Base-by-base conservation (phyloP, 2,329 filamentous ascomycete genomes). In the Scedosporium apiospermum region DNA sequence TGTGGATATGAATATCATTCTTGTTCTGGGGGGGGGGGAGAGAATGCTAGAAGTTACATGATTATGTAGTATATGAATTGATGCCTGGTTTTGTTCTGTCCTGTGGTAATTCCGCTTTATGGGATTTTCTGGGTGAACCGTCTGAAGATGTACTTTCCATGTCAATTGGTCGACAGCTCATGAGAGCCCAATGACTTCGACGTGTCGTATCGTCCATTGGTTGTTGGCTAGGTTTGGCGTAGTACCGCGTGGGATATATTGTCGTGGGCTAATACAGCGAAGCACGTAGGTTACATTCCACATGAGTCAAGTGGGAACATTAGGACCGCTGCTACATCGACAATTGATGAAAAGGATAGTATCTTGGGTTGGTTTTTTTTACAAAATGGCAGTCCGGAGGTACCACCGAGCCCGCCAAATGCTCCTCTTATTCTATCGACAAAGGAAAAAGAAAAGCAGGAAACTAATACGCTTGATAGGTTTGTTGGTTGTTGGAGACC, bases 341-440 rank as follows among this genome's bases (percentile, higher is more conserved):
- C 59, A 51, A 26, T 61, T 27, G 30, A 61, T 42, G 38, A 62
- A 55, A 61, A 55, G 51, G 51, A 44, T 53, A 34, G n/a, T 61
- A 16, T 53, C 49, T 51, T 51, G 42, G 57, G n/a, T 41, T 58
- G 57, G 57, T 61, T 61, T 62, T 62, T 62, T 62, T 62, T 62
- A 62, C 60, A 62, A 41, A 57, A 42, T 41, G 51, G 60, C 51
- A 4, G 51, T 53, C 53, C 23, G 26, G 53, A 34, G 38, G 60
- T 57, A 62, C 23, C 18, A 57, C 46, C 60, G 46, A 23, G 49
- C 46, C 18, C 12, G 60, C 60, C 60, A 62, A 55, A 62, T 58
- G 60, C 51, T 62, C 60, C 60, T 62, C 60, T 57, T 58, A 49
- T 63, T 75, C 72, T 77, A 76, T 69, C 62, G 68, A 77, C 73